phyloP scores from a whole-genome alignment of 192 early-diverging fungal genomes.

The Umbelopsis sp. region DNA sequence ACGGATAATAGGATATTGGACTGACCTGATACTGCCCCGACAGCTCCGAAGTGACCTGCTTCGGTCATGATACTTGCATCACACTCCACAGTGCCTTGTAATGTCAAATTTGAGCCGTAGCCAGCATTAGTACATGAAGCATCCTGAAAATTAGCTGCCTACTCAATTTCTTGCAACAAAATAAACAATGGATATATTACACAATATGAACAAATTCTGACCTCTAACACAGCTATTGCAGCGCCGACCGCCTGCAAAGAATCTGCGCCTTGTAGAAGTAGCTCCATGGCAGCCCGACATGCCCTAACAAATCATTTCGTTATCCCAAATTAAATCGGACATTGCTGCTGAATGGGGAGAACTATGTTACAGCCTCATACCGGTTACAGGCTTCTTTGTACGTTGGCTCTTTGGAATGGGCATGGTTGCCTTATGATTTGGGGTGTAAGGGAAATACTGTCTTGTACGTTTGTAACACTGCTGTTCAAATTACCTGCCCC shows the following conservation, averaged over 20 bases:
- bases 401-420: background rate
- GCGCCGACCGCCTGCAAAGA: slow-evolving; percentile 37
- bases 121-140: slow-evolving; percentile 53
- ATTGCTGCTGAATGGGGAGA: background rate
- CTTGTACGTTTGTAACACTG: background rate
- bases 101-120: slow-evolving; percentile 78
- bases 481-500: slow-evolving; percentile 43
- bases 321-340: background rate
- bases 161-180: background rate
- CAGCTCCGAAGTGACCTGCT: slow-evolving; percentile 72
- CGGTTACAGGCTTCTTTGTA: background rate
- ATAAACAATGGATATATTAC: background rate
- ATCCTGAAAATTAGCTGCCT: slow-evolving; percentile 29
- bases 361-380: background rate
- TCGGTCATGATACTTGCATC: slow-evolving; percentile 83
- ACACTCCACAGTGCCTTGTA: slow-evolving; percentile 76
- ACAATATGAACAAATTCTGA: slow-evolving; percentile 1
- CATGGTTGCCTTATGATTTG: background rate
- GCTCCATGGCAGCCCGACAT: slow-evolving; percentile 32
- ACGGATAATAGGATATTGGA: background rate
- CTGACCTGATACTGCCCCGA: slow-evolving; percentile 67
- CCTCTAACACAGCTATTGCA: slow-evolving; percentile 43
- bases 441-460: background rate
- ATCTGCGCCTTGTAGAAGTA: slow-evolving; percentile 23
- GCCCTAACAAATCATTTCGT: slow-evolving; percentile 32